Percentiles rank a stretch among this genome's conserved stretches.
Conservation (phyloP, 805 yeast species). For the Pichia cephalocereana region DNA sequence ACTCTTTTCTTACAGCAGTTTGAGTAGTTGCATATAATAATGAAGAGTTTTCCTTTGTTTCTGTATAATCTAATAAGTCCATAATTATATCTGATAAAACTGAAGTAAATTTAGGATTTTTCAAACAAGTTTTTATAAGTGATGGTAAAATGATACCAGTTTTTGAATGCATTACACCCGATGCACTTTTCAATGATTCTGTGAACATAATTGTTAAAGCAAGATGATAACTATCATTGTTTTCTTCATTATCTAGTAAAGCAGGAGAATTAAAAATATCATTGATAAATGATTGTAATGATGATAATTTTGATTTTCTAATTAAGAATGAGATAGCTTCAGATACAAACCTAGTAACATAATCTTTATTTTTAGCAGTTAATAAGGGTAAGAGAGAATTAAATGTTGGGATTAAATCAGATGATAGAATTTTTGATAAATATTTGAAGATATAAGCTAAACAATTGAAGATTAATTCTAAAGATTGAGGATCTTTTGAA, state of each 20-base stretch:
- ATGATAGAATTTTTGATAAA: constrained; percentile 52
- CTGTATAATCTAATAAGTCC: constrained; percentile 44
- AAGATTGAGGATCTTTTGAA: constrained; percentile 48
- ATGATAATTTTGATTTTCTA: constrained; percentile 49
- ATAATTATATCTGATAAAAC: constrained; percentile 53
- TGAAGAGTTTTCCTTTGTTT: constrained; percentile 33
- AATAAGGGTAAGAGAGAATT: constrained; percentile 54
- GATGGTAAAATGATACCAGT: constrained; percentile 41
- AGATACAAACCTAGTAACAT: constrained; percentile 74
- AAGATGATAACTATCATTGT: constrained; percentile 40
- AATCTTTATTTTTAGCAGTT: constrained; percentile 45
- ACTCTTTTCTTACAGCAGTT: constrained; percentile 8
- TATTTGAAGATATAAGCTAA: constrained; percentile 88
- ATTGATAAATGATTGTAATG: constrained; percentile 38
- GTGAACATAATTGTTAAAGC: constrained; percentile 55
- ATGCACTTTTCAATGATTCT: constrained; percentile 67
- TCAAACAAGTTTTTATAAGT: constrained; percentile 17
- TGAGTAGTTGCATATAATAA: constrained; percentile 33
- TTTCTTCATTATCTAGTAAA: constrained; percentile 19
- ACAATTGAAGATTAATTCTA: constrained; percentile 80
- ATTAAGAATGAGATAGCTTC: constrained; percentile 83
- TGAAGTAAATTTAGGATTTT: constrained; percentile 25
- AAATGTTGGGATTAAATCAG: constrained; percentile 65
- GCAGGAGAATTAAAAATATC: constrained; percentile 28
- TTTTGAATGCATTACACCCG: constrained; percentile 68